These are phyloP conservation scores for Fusarium sp. DNA, from an alignment of 2,329 filamentous ascomycete species.

Conservation along the genomic window DNA sequence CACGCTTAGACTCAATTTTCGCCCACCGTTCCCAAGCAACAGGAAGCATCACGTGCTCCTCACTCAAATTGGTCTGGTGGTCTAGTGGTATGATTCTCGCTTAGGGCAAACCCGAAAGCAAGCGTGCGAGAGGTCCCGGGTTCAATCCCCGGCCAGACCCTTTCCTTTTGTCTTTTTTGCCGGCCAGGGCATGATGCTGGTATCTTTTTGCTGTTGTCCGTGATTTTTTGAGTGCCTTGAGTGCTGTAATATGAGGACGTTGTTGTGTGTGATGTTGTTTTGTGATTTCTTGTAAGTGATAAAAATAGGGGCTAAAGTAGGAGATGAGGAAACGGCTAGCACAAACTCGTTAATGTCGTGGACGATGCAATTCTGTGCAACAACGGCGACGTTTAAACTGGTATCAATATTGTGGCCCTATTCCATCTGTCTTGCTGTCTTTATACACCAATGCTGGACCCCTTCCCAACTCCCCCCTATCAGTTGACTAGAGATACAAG, in stretches of 20 bases:
- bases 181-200: background rate
- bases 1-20: background rate
- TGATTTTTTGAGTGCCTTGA: background rate
- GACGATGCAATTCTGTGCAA: background rate
- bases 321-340: background rate
- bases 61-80: slow-evolving; percentile 56
- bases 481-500: background rate
- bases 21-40: background rate
- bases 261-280: background rate
- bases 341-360: background rate
- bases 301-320: background rate
- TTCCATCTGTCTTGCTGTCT: background rate
- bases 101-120: slow-evolving; percentile 64
- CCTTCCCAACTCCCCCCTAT: background rate
- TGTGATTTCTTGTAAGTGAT: background rate
- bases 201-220: background rate
- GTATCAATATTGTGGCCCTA: background rate
- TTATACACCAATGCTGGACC: background rate
- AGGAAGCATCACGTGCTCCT: background rate
- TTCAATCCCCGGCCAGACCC: slow-evolving; percentile 60
- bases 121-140: slow-evolving; percentile 58
- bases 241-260: background rate
- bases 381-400: background rate
- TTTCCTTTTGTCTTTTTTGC: slow-evolving; percentile 38
- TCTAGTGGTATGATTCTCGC: slow-evolving; percentile 79